These are phyloP conservation scores for Skeletonema menzelii DNA, from an alignment of 108 stramenopile genomes.

Conservation along the genomic window DNA sequence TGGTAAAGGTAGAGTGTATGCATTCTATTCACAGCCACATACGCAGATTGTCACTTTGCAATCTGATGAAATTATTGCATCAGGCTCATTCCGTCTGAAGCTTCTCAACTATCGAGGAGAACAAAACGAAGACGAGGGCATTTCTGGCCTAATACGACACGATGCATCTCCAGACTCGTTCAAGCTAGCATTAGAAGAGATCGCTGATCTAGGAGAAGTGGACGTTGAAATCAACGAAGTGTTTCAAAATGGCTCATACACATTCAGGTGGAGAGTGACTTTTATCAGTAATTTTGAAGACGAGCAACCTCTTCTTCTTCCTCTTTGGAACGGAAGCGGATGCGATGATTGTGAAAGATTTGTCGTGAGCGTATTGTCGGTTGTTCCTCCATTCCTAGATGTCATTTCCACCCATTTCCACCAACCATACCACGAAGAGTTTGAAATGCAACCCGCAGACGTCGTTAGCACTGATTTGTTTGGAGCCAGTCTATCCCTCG, in stretches of 20 bases:
- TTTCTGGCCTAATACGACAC: conserved; percentile 23
- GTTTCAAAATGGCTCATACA: conserved; percentile 25
- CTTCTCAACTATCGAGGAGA: conserved; percentile 24
- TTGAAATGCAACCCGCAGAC: conserved; percentile 31
- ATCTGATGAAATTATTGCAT: conserved; percentile 48
- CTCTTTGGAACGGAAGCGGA: conserved; percentile 22
- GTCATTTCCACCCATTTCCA: conserved; percentile 13
- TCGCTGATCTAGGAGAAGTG: conserved; percentile 54
- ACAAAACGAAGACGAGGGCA: conserved; percentile 3
- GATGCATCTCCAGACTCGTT: conserved; percentile 33
- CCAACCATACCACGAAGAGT: conserved; percentile 25
- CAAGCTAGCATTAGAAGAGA: conserved; percentile 48
- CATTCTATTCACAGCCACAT: conserved; percentile 58
- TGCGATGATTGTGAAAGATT: conserved; percentile 27
- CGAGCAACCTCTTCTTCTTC: conserved; percentile 37
- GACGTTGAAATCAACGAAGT: conserved; percentile 25
- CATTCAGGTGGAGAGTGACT: conserved; percentile 62
- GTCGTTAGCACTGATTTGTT: conserved; percentile 40
- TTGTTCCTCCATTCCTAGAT: conserved; percentile 17
- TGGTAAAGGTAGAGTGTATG: conserved; percentile 66
- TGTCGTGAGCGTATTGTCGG: conserved; percentile 30
- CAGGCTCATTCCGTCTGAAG: conserved; percentile 46
- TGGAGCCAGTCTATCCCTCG: conserved; percentile 41
- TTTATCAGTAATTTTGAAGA: conserved; percentile 46
- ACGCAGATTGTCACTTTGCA: conserved; percentile 44